Conservation (phyloP, 1,284 basidiomycete genomes). For the Cerioporus squamosus region DNA sequence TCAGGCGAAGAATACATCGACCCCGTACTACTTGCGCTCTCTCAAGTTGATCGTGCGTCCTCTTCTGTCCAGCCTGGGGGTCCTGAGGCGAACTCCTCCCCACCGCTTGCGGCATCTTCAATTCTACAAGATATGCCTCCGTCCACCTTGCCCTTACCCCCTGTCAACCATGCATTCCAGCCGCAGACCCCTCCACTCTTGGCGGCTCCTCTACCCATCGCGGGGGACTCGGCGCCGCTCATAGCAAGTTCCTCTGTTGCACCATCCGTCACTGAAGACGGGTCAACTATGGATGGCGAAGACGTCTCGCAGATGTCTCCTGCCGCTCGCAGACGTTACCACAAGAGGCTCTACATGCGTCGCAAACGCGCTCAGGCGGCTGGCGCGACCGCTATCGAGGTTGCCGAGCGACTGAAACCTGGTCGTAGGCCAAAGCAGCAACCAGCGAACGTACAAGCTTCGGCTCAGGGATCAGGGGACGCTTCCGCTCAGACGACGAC, state of each 20-base stretch:
- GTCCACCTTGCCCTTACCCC: background rate
- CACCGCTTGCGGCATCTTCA: background rate
- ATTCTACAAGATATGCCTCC: background rate
- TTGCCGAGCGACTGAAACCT: constrained; percentile 45
- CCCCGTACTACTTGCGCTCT: constrained; percentile 30
- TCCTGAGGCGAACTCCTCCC: background rate
- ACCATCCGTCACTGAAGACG: background rate
- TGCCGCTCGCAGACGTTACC: constrained; percentile 54
- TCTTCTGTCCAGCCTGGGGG: background rate
- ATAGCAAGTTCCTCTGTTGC: background rate
- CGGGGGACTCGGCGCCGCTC: too few species aligned
- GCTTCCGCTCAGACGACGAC: background rate
- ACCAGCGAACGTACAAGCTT: background rate
- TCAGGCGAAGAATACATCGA: constrained; percentile 33
- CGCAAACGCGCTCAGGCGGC: constrained; percentile 59
- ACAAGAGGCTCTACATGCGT: constrained; percentile 74
- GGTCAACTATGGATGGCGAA: background rate
- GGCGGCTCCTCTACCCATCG: background rate
- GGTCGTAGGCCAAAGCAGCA: constrained; percentile 44
- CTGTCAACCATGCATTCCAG: background rate
- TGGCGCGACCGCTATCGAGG: constrained; percentile 41
- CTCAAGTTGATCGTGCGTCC: constrained; percentile 4
- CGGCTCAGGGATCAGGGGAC: background rate
- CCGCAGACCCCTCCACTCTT: constrained; percentile 10
- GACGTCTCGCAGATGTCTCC: constrained; percentile 40